Percentiles rank a stretch among this genome's conserved stretches.
These are phyloP conservation scores for Diutina neorugosa DNA, from an alignment of 1,139 yeast genomes.

Conservation along the genomic window DNA sequence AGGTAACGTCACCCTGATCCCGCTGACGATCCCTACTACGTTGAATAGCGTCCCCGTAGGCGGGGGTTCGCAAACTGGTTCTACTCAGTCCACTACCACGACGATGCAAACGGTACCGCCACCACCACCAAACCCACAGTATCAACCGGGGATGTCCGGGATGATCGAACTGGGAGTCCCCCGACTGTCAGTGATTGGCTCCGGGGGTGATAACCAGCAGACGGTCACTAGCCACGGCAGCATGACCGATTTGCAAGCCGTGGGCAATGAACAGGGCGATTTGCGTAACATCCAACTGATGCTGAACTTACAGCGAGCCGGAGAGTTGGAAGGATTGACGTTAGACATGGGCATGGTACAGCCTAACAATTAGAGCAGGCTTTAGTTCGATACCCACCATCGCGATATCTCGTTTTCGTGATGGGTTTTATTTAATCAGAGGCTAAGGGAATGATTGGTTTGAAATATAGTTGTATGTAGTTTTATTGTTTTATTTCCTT, in stretches of 20 bases:
- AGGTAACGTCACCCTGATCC: constrained; percentile 15
- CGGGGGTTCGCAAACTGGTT: too few species aligned
- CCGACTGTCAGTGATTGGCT: background rate
- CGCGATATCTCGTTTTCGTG: background rate
- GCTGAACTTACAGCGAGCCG: constrained; percentile 1
- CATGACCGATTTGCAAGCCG: constrained; percentile 1
- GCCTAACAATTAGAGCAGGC: background rate
- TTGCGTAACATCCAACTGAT: constrained; percentile 2
- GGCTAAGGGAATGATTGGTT: background rate
- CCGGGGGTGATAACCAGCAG: background rate
- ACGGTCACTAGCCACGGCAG: background rate
- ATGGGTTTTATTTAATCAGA: background rate
- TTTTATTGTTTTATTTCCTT: too few species aligned
- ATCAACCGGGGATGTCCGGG: background rate
- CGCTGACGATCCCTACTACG: constrained; percentile 24
- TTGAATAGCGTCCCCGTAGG: constrained; percentile 9
- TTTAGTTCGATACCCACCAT: background rate
- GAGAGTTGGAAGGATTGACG: constrained; percentile 3
- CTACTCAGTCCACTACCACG: background rate
- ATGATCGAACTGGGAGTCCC: constrained; percentile 1
- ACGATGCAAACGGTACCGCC: background rate
- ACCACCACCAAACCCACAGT: background rate
- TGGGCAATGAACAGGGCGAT: background rate
- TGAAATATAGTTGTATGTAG: too few species aligned
- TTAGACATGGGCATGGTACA: constrained; percentile 3